A percentile compares a stretch with the other conserved stretches of the same genome.
Evolutionary conservation across 2,329 filamentous ascomycete species (phyloP).

Genomic region (Fusarium metavorans): DNA sequence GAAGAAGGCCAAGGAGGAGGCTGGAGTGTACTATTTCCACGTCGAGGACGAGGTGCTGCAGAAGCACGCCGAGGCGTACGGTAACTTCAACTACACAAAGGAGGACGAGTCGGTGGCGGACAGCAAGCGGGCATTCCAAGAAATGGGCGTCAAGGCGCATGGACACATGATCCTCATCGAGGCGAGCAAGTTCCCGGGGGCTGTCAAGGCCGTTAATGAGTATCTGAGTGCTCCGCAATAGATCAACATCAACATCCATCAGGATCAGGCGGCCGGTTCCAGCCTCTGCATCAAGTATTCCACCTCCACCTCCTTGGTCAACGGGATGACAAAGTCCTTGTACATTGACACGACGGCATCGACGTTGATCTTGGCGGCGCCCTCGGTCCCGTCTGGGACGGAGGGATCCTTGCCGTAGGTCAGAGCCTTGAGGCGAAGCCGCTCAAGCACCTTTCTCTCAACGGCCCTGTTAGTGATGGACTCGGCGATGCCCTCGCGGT

Average conservation of each 20-base stretch:
- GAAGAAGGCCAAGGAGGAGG: conserved; percentile 73
- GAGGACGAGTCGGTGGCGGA: conserved; percentile 86
- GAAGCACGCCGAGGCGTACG: conserved; percentile 76
- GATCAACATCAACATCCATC: conserved; percentile 30
- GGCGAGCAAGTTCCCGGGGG: conserved; percentile 77
- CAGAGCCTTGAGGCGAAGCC: conserved; percentile 87
- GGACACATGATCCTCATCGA: conserved; percentile 92
- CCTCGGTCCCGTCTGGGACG: conserved; percentile 63
- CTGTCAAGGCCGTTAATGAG: conserved; percentile 80
- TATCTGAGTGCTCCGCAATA: conserved; percentile 72
- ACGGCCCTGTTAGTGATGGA: conserved; percentile 93
- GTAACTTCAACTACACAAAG: conserved; percentile 82
- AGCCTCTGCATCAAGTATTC: conserved; percentile 98
- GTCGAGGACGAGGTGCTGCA: conserved; percentile 93
- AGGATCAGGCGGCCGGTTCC: conserved; percentile 54
- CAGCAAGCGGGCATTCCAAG: conserved; percentile 94
- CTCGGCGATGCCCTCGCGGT: conserved; percentile 84
- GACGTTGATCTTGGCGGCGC: conserved; percentile 86
- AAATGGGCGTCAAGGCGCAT: conserved; percentile 86
- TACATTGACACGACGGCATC: conserved; percentile 94
- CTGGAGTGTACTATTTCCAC: conserved; percentile 88
- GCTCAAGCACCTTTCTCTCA: conserved; percentile 90
- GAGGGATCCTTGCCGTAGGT: conserved; percentile 95
- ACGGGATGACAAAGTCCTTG: conserved; percentile 90
- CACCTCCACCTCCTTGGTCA: conserved; percentile 98